These are phyloP conservation scores for Trichopus zeylanicus DNA, from an alignment of 116 monocot genomes.

Conservation along the genomic window DNA sequence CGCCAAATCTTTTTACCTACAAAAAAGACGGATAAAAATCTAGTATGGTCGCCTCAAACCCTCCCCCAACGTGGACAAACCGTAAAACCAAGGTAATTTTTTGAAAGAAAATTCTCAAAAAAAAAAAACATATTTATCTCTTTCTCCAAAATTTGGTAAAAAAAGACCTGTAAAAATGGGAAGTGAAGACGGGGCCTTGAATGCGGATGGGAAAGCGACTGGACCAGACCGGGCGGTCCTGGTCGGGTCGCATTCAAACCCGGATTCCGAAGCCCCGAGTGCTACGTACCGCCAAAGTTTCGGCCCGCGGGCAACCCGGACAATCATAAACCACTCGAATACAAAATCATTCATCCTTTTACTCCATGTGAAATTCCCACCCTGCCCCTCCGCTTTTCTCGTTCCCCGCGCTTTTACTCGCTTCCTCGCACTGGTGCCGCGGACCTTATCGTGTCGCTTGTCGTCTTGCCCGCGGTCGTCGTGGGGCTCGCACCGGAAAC, in stretches of 20 bases:
- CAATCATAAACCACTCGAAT: constrained; percentile 52
- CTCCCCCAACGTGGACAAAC: too few species aligned
- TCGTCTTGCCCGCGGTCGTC: neutral
- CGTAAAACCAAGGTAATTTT: too few species aligned
- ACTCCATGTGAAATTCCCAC: neutral
- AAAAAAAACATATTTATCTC: too few species aligned
- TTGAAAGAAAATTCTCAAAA: neutral
- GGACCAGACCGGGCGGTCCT: neutral
- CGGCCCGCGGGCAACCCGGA: neutral
- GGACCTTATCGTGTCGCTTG: neutral
- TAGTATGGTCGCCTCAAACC: too few species aligned
- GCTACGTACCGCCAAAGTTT: neutral
- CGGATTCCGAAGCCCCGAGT: constrained; percentile 3
- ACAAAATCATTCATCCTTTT: constrained; percentile 30
- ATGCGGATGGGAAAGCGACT: neutral
- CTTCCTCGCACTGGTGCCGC: neutral
- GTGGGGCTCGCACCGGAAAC: neutral
- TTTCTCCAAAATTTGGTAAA: neutral
- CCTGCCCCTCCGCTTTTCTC: neutral
- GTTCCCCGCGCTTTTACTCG: neutral
- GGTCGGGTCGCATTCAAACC: neutral
- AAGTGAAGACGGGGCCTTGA: constrained; percentile 1
- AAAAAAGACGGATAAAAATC: too few species aligned
- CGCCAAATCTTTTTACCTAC: too few species aligned
- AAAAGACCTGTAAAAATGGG: neutral